phyloP scores from a whole-genome alignment of 768 basidiomycete species.

The Pulveroboletus ravenelii region DNA sequence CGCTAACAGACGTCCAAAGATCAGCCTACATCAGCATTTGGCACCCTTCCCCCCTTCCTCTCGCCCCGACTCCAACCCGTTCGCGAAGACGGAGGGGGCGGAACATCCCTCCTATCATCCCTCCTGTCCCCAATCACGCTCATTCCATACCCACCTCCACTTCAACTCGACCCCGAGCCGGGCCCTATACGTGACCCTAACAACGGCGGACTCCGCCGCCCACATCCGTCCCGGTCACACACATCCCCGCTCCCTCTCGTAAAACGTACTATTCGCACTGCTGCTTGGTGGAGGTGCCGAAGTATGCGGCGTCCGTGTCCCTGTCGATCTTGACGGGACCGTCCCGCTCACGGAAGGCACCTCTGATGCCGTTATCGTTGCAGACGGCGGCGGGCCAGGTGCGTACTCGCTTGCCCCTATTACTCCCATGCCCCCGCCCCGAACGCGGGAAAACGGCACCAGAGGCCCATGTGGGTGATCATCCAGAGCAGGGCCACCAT shows the following conservation, averaged over 20 bases:
- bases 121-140: conserved; percentile 23
- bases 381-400: conserved; percentile 19
- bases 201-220: conserved; percentile 27
- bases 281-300: conserved; percentile 23
- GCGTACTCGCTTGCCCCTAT: too few species aligned
- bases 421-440: conserved; percentile 43
- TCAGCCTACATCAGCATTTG: not conserved
- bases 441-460: conserved; percentile 34
- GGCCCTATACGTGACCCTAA: conserved; percentile 13
- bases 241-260: conserved; percentile 20
- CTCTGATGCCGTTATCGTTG: conserved; percentile 3
- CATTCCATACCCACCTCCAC: conserved; percentile 15
- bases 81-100: conserved; percentile 19
- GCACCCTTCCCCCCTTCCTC: not conserved
- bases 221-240: conserved; percentile 33
- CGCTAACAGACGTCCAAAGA: not conserved
- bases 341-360: conserved; percentile 2
- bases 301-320: conserved; percentile 18
- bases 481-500: conserved; percentile 11
- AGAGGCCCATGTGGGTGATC: conserved; percentile 9
- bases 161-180: not conserved
- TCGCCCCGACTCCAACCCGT: conserved; percentile 3
- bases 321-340: conserved; percentile 3
- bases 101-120: conserved; percentile 37
- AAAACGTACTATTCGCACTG: conserved; percentile 26